These are phyloP conservation scores for Sporobolomyces phaffii DNA, from an alignment of 768 basidiomycete species.

Conservation along the genomic window DNA sequence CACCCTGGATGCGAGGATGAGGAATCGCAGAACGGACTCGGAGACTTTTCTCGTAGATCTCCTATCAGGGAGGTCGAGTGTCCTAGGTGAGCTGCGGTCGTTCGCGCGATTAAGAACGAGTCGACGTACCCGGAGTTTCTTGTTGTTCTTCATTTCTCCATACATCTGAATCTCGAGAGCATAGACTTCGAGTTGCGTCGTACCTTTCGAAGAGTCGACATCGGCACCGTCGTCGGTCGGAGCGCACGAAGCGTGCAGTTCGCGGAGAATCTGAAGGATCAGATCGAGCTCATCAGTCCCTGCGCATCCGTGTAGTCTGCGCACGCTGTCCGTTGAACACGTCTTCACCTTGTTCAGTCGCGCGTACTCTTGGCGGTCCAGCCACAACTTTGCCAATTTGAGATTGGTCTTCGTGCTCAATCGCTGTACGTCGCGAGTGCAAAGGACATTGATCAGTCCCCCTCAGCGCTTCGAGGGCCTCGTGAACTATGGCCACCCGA, in stretches of 20 bases:
- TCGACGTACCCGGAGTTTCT: constrained; percentile 77
- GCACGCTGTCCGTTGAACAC: too few species aligned
- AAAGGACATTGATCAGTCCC: background rate
- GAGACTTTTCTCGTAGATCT: constrained; percentile 93
- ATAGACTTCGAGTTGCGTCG: constrained; percentile 90
- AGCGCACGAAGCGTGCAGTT: constrained; percentile 54
- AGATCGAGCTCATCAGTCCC: too few species aligned
- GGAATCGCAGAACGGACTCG: constrained; percentile 92
- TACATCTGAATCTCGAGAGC: constrained; percentile 99
- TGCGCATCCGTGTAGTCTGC: too few species aligned
- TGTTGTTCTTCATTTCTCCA: constrained; percentile 88
- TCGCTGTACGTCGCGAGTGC: constrained; percentile 53
- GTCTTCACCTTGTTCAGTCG: constrained; percentile 67
- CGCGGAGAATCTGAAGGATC: constrained; percentile 17
- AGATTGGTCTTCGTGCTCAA: constrained; percentile 91
- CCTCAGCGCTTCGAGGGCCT: background rate
- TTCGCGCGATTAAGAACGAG: background rate
- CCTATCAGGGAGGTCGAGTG: constrained; percentile 51
- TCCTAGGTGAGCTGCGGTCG: background rate
- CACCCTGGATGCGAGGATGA: constrained; percentile 96
- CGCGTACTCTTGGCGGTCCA: constrained; percentile 83
- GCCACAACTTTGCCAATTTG: constrained; percentile 94
- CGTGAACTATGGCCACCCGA: too few species aligned
- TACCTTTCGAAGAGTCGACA: constrained; percentile 81
- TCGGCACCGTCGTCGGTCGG: constrained; percentile 70